A percentile compares a stretch with the other conserved stretches of the same genome.
phyloP scores from a whole-genome alignment of 2,329 filamentous ascomycete species.

The Sporothrix brasiliensis region DNA sequence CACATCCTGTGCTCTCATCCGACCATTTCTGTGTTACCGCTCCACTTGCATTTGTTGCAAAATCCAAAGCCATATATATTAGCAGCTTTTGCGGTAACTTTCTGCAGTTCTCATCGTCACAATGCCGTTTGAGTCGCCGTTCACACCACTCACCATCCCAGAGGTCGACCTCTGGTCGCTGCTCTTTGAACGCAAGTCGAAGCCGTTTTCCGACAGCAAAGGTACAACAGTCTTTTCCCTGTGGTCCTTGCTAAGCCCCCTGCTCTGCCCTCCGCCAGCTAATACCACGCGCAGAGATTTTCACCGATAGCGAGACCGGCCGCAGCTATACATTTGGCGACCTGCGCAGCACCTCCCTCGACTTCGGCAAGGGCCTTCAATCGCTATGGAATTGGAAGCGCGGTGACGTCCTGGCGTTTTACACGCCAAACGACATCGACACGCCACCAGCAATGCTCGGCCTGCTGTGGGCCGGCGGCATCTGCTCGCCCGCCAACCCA shows the following conservation, averaged over 20 bases:
- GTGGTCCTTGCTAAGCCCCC: neutral
- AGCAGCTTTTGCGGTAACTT: too few relatives aligned
- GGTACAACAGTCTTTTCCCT: conserved; percentile 48
- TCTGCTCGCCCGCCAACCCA: conserved; percentile 84
- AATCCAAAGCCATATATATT: neutral
- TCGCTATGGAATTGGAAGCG: conserved; percentile 76
- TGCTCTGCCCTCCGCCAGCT: neutral
- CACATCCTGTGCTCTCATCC: neutral
- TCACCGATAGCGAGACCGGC: conserved; percentile 72
- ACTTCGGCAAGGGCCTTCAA: conserved; percentile 81
- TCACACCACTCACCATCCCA: conserved; percentile 68
- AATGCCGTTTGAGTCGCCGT: conserved; percentile 74
- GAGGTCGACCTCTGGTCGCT: conserved; percentile 76
- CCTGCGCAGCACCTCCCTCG: conserved; percentile 64
- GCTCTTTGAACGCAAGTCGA: conserved; percentile 71
- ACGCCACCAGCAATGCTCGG: conserved; percentile 77
- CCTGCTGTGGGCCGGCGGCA: conserved; percentile 78
- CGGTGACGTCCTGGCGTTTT: conserved; percentile 80
- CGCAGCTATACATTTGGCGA: conserved; percentile 70
- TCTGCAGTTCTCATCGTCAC: conserved; percentile 31
- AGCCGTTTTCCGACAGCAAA: conserved; percentile 70
- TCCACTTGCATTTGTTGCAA: neutral
- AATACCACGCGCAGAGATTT: conserved; percentile 62
- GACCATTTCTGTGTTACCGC: too few relatives aligned
- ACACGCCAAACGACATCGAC: conserved; percentile 84